Percentiles rank a stretch among this genome's conserved stretches.
These are phyloP conservation scores for Nicotiana tomentosiformis DNA, from an alignment of 257 asterid species.

Conservation along the genomic window DNA sequence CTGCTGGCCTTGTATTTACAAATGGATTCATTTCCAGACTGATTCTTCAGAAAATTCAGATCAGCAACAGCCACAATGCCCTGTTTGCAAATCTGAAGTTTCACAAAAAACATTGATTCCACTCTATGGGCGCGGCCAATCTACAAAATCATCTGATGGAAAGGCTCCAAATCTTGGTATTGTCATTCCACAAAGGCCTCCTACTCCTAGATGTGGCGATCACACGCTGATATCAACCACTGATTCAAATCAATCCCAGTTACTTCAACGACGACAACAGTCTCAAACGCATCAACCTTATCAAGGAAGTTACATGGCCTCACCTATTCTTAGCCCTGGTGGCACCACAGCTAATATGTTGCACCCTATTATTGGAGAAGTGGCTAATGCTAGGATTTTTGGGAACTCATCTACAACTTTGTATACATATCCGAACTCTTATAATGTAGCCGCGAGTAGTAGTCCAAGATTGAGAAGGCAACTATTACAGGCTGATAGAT, in stretches of 20 bases:
- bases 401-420: constrained; percentile 44
- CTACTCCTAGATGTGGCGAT: constrained; percentile 33
- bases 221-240: constrained; percentile 6
- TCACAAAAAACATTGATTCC: constrained; percentile 57
- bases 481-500: constrained; percentile 42
- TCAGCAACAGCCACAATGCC: constrained; percentile 49
- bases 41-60: constrained; percentile 22
- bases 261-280: constrained; percentile 25
- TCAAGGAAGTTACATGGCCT: constrained; percentile 2
- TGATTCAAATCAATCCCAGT: constrained; percentile 16
- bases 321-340: constrained; percentile 18
- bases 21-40: constrained; percentile 48
- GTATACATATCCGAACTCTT: constrained; percentile 47
- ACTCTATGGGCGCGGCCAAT: constrained; percentile 59
- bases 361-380: constrained; percentile 58
- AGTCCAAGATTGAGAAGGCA: constrained; percentile 53
- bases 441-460: constrained; percentile 26
- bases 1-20: constrained; percentile 87
- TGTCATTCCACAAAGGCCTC: constrained; percentile 53
- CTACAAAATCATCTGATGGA: constrained; percentile 26
- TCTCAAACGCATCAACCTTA: constrained; percentile 11
- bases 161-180: constrained; percentile 22
- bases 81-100: constrained; percentile 63
- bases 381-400: constrained; percentile 46
- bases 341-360: constrained; percentile 14